These are phyloP conservation scores for Kazachstania taianensis DNA, from an alignment of 805 yeast species.

Conservation along the genomic window DNA sequence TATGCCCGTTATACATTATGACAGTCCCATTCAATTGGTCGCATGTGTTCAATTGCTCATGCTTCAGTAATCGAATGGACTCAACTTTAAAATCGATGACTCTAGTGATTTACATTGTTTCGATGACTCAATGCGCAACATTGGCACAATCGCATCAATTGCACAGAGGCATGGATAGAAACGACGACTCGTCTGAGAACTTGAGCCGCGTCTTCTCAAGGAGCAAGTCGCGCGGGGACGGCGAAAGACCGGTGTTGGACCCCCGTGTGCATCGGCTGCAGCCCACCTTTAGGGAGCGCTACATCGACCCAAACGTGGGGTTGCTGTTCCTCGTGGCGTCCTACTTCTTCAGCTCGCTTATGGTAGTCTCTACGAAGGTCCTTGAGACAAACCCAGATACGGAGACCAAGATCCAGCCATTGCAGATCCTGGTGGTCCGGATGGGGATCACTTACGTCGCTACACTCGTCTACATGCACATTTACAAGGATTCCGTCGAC, in stretches of 20 bases:
- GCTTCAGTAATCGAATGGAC: no score
- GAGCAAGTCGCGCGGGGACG: not conserved
- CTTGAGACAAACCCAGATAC: conserved; percentile 43
- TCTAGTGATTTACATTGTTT: no score
- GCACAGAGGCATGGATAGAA: no score
- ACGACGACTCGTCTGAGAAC: no score
- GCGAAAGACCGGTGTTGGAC: not conserved
- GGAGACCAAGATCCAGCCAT: conserved; percentile 55
- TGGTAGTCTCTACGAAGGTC: conserved; percentile 67
- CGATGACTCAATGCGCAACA: no score
- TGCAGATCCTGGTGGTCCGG: conserved; percentile 67
- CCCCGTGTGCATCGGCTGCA: not conserved
- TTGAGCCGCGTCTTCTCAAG: no score
- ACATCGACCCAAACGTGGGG: conserved; percentile 38
- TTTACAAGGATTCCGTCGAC: conserved; percentile 35
- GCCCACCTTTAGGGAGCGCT: conserved; percentile 9
- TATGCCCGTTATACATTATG: no score
- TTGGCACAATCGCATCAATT: no score
- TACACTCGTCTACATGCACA: conserved; percentile 46
- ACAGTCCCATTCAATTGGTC: no score
- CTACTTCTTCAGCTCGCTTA: conserved; percentile 65
- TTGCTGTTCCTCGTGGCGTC: conserved; percentile 46
- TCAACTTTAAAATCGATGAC: no score
- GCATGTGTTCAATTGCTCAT: no score
- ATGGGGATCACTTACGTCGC: conserved; percentile 61